Evolutionary conservation across 495 filamentous ascomycete species (phyloP).

Genomic region (Annulohypoxylon bovei): DNA sequence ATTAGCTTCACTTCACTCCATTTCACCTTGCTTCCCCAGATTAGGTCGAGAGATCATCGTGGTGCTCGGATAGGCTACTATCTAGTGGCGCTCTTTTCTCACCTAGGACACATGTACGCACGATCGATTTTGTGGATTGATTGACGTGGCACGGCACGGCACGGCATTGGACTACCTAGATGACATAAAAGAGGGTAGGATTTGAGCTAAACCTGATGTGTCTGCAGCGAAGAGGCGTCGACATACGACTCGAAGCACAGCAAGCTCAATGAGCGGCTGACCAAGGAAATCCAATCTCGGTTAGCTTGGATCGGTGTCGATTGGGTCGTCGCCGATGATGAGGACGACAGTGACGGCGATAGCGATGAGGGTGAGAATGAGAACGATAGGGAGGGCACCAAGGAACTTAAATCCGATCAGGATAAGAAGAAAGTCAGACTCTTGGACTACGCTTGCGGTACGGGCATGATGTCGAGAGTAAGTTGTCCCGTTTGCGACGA

Average conservation of each 20-base stretch:
- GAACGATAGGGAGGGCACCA: not conserved
- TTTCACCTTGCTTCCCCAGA: not conserved
- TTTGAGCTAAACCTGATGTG: slow-evolving; percentile 21
- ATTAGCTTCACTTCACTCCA: not conserved
- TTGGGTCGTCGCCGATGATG: slow-evolving; percentile 54
- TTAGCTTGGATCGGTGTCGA: slow-evolving; percentile 71
- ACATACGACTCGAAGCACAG: slow-evolving; percentile 54
- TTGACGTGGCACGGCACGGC: slow-evolving; percentile 26
- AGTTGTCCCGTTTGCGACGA: slow-evolving; percentile 27
- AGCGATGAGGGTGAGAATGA: slow-evolving; percentile 34
- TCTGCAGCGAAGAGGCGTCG: slow-evolving; percentile 51
- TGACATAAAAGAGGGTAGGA: slow-evolving; percentile 1
- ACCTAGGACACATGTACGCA: slow-evolving; percentile 11
- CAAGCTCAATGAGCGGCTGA: slow-evolving; percentile 52
- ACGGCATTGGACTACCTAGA: not conserved
- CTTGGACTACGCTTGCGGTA: slow-evolving; percentile 82
- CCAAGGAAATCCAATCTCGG: slow-evolving; percentile 59
- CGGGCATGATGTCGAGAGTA: slow-evolving; percentile 69
- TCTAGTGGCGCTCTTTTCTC: not conserved
- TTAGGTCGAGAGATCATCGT: slow-evolving; percentile 3
- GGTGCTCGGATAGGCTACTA: not conserved
- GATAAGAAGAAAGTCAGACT: slow-evolving; percentile 63
- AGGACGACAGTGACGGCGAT: slow-evolving; percentile 55
- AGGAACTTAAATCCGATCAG: not conserved
- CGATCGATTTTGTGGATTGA: slow-evolving; percentile 26